Percentiles rank a stretch among this genome's conserved stretches.
These are phyloP conservation scores for Glycyrrhiza uralensis DNA, from an alignment of 306 rosid genomes.

Conservation along the genomic window DNA sequence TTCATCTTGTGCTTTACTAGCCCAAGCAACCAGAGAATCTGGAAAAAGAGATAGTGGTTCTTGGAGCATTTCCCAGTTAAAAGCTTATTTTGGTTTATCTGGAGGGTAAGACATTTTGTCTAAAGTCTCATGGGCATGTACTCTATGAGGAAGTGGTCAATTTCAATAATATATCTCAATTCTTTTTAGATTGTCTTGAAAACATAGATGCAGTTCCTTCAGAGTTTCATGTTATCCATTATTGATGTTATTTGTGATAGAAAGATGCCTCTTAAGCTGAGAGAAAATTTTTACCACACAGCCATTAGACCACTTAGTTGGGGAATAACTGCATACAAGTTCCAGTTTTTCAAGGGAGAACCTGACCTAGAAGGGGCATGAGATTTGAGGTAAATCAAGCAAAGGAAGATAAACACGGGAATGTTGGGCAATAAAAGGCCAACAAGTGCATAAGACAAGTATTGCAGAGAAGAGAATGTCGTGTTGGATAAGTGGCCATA, in stretches of 20 bases:
- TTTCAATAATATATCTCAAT: not conserved
- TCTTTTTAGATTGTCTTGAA: constrained; percentile 1
- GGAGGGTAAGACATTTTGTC: constrained; percentile 69
- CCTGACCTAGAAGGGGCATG: not conserved
- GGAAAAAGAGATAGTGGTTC: constrained; percentile 41
- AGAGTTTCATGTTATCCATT: not conserved
- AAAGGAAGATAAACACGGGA: not conserved
- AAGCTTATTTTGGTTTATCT: constrained; percentile 89
- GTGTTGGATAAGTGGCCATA: not conserved
- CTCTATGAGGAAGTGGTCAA: constrained; percentile 4
- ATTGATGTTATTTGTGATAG: not conserved
- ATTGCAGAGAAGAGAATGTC: not conserved
- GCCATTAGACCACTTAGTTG: constrained; percentile 1
- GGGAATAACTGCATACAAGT: not conserved
- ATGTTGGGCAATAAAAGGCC: not conserved
- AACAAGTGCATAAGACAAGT: not conserved
- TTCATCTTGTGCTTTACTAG: constrained; percentile 80
- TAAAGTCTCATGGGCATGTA: not conserved
- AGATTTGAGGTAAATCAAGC: not conserved
- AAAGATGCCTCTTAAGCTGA: not conserved
- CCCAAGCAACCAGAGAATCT: constrained; percentile 68
- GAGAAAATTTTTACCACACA: not conserved
- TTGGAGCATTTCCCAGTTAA: constrained; percentile 69
- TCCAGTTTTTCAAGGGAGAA: not conserved
- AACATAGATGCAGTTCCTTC: not conserved